Percentiles rank a stretch among this genome's conserved stretches.
Conservation (phyloP, 495 filamentous ascomycete genomes). For the Trichoderma gamsii region DNA sequence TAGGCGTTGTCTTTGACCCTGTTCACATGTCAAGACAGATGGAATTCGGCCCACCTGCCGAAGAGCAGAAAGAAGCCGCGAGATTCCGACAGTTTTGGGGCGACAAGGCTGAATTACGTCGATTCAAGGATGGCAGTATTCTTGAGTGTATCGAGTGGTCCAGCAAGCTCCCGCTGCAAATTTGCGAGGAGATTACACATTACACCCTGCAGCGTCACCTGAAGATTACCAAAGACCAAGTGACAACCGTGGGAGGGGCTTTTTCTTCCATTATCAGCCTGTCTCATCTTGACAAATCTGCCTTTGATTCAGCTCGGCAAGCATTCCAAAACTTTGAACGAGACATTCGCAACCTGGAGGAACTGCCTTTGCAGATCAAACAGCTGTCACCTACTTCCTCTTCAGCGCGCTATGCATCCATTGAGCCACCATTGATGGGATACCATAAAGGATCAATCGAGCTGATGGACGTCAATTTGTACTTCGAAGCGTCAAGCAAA, state of each 20-base stretch:
- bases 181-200: slow-evolving; percentile 72
- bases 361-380: slow-evolving; percentile 71
- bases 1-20: slow-evolving; percentile 68
- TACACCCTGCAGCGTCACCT: slow-evolving; percentile 64
- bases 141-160: slow-evolving; percentile 80
- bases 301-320: slow-evolving; percentile 48
- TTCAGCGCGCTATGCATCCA: slow-evolving; percentile 66
- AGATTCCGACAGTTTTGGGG: slow-evolving; percentile 72
- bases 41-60: slow-evolving; percentile 79
- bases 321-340: slow-evolving; percentile 67
- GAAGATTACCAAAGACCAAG: slow-evolving; percentile 42
- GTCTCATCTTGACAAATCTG: slow-evolving; percentile 34
- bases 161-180: slow-evolving; percentile 47
- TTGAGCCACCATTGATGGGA: slow-evolving; percentile 43
- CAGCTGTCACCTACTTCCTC: slow-evolving; percentile 67
- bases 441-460: slow-evolving; percentile 30
- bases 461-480: slow-evolving; percentile 62
- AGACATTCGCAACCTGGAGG: slow-evolving; percentile 67
- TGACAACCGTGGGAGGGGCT: slow-evolving; percentile 56
- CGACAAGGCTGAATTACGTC: slow-evolving; percentile 63
- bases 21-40: slow-evolving; percentile 64
- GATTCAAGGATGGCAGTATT: slow-evolving; percentile 69
- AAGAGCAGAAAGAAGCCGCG: slow-evolving; percentile 64
- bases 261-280: slow-evolving; percentile 51
- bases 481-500: slow-evolving; percentile 86